Evolutionary conservation across 768 basidiomycete genomes (phyloP).

Genomic region (Serendipita indica): DNA sequence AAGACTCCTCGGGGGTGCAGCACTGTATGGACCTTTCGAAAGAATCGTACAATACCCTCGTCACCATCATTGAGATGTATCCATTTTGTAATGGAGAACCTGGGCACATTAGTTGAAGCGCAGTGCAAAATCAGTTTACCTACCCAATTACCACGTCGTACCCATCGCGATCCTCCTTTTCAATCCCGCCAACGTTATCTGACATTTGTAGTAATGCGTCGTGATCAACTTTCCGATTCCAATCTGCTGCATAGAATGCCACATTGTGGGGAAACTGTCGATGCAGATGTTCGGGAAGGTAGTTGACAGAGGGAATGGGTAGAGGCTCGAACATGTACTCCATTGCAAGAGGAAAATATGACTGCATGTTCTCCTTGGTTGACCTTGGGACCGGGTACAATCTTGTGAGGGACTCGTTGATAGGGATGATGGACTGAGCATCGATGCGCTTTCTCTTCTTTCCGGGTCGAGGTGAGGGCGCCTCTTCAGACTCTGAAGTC

Average conservation of each 20-base stretch:
- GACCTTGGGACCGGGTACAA: background rate
- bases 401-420: background rate
- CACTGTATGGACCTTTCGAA: slow-evolving; percentile 40
- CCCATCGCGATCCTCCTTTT: slow-evolving; percentile 32
- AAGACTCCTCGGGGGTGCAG: slow-evolving; percentile 46
- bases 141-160: slow-evolving; percentile 77
- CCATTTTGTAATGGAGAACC: slow-evolving; percentile 84
- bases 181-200: background rate
- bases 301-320: slow-evolving; percentile 39
- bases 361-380: slow-evolving; percentile 13
- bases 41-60: slow-evolving; percentile 51
- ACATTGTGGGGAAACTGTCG: slow-evolving; percentile 69
- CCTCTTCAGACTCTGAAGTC: slow-evolving; percentile 13
- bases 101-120: slow-evolving; percentile 20
- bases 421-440: background rate
- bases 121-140: slow-evolving; percentile 18
- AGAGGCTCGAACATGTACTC: slow-evolving; percentile 63
- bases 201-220: slow-evolving; percentile 19
- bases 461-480: slow-evolving; percentile 14
- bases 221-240: slow-evolving; percentile 41
- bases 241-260: slow-evolving; percentile 56
- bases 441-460: slow-evolving; percentile 16
- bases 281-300: slow-evolving; percentile 16
- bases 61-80: slow-evolving; percentile 77
- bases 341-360: slow-evolving; percentile 67